Conservation (phyloP, 768 basidiomycete genomes). For the Coprinellus micaceus region DNA sequence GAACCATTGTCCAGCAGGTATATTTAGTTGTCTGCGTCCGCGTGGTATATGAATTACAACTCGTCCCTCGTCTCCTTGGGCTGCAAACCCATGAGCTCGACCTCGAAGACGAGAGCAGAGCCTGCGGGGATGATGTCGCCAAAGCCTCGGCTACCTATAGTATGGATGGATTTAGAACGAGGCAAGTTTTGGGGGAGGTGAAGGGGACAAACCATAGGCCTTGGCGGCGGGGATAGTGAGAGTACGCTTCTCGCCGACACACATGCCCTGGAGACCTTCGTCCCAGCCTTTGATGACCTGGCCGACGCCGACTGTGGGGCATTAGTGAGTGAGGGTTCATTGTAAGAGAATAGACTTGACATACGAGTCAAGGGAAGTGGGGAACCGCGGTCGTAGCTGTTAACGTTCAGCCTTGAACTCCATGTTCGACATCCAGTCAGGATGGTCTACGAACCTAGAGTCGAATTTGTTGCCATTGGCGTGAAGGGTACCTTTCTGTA, state of each 20-base stretch:
- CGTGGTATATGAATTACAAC: too few species aligned
- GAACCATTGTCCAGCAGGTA: too few species aligned
- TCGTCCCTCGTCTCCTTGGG: too few species aligned
- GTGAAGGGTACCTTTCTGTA: slow-evolving; percentile 77
- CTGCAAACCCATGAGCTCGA: slow-evolving; percentile 56
- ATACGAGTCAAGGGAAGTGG: slow-evolving; percentile 78
- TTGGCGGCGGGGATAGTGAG: slow-evolving; percentile 78
- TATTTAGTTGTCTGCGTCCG: too few species aligned
- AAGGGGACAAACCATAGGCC: slow-evolving; percentile 75
- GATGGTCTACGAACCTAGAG: slow-evolving; percentile 55
- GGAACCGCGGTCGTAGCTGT: slow-evolving; percentile 52
- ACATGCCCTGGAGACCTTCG: slow-evolving; percentile 79
- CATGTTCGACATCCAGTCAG: not conserved
- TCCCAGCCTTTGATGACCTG: slow-evolving; percentile 90
- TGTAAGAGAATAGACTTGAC: not conserved
- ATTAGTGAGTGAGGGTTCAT: not conserved
- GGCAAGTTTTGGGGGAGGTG: not conserved
- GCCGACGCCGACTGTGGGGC: slow-evolving; percentile 59
- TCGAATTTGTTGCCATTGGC: slow-evolving; percentile 82
- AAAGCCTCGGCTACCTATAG: slow-evolving; percentile 67
- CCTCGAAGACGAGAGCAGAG: slow-evolving; percentile 81
- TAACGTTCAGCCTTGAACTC: not conserved
- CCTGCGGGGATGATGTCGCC: slow-evolving; percentile 74
- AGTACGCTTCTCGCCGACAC: slow-evolving; percentile 81
- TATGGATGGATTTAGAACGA: not conserved